Evolutionary conservation across 73 alveolate species (phyloP).

Genomic region (Stentor coeruleus): DNA sequence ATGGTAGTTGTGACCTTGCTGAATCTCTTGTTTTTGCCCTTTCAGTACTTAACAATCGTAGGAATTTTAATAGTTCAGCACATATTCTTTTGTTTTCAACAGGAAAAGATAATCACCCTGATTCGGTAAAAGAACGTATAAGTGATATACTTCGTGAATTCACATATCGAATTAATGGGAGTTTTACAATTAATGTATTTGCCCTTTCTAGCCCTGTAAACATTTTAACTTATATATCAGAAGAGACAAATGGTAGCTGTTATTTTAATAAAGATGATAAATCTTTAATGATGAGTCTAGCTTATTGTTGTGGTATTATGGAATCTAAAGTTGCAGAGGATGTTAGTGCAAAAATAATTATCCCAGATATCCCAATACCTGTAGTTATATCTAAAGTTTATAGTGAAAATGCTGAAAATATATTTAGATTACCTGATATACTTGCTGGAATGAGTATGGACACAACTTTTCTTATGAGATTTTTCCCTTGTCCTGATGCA

Average conservation of each 20-base stretch:
- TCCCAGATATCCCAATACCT: neutral
- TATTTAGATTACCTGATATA: neutral
- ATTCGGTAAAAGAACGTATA: neutral
- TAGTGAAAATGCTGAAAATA: slow-evolving; percentile 15
- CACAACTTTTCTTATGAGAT: neutral
- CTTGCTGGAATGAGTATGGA: neutral
- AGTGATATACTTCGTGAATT: neutral
- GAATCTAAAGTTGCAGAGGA: neutral
- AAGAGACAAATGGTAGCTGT: neutral
- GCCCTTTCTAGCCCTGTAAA: neutral
- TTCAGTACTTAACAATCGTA: neutral
- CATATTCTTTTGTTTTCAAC: neutral
- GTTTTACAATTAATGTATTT: no score
- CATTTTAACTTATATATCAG: neutral
- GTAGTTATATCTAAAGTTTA: slow-evolving; percentile 19
- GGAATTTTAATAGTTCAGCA: neutral
- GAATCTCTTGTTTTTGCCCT: neutral
- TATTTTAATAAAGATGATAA: neutral
- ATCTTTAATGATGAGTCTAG: neutral
- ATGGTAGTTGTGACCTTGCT: neutral
- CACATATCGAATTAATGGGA: no score
- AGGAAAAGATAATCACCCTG: neutral
- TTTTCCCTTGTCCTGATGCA: neutral
- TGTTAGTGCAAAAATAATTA: neutral
- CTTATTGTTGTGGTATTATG: neutral